Percentiles rank a stretch among this genome's conserved stretches.
phyloP scores from a whole-genome alignment of 2,329 filamentous ascomycete species.

The Elsinoe arachidis region DNA sequence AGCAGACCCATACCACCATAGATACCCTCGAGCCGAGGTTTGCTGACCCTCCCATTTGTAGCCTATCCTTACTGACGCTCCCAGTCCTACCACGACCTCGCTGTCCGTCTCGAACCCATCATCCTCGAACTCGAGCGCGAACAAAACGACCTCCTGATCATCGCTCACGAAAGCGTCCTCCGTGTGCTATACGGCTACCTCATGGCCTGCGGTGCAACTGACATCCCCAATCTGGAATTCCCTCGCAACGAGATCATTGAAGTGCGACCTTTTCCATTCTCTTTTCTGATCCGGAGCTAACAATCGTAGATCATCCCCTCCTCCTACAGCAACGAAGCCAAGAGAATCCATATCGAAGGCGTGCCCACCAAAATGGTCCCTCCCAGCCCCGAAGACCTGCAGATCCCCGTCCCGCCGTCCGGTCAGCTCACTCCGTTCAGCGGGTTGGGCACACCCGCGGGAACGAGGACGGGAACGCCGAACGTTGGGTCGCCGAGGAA shows the following conservation, averaged over 20 bases:
- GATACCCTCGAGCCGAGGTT: constrained; percentile 90
- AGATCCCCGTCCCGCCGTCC: constrained; percentile 62
- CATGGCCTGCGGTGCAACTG: constrained; percentile 94
- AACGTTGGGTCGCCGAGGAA: constrained; percentile 5
- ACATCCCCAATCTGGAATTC: constrained; percentile 88
- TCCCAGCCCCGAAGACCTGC: constrained; percentile 69
- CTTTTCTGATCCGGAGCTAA: background rate
- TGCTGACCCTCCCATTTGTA: constrained; percentile 16
- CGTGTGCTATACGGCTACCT: constrained; percentile 94
- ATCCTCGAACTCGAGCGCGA: constrained; percentile 95
- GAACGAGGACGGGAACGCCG: constrained; percentile 14
- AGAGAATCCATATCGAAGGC: constrained; percentile 74
- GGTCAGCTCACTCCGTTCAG: constrained; percentile 38
- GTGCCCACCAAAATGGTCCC: constrained; percentile 60
- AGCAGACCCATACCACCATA: constrained; percentile 89
- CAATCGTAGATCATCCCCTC: constrained; percentile 71
- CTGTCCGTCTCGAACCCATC: constrained; percentile 94
- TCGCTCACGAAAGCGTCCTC: constrained; percentile 95
- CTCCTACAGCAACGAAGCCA: constrained; percentile 93
- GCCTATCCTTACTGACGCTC: constrained; percentile 19
- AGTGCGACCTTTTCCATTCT: constrained; percentile 34
- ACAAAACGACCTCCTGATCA: constrained; percentile 94
- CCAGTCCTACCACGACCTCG: constrained; percentile 94
- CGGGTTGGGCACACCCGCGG: constrained; percentile 31
- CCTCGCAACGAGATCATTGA: constrained; percentile 97